Conservation (phyloP, 495 filamentous ascomycete genomes). For the Tuber magnatum region DNA sequence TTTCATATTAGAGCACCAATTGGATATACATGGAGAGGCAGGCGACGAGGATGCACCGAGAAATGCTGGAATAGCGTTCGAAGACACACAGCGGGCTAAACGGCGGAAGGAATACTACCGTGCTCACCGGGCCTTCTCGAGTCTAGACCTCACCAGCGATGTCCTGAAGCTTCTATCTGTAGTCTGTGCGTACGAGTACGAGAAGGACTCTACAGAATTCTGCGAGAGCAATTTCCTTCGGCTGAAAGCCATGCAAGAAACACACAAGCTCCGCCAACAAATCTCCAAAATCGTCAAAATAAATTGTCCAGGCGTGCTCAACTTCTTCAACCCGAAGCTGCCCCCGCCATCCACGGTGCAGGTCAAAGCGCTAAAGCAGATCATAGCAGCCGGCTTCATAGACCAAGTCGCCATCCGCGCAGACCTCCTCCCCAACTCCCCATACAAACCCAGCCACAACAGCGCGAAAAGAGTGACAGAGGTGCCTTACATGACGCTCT, state of each 20-base stretch:
- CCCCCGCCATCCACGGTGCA: constrained; percentile 64
- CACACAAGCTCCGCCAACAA: constrained; percentile 71
- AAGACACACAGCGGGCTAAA: constrained; percentile 56
- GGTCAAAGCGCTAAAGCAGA: constrained; percentile 76
- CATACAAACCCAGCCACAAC: constrained; percentile 62
- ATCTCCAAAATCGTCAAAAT: constrained; percentile 69
- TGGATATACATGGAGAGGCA: constrained; percentile 49
- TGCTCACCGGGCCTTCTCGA: constrained; percentile 70
- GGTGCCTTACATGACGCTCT: constrained; percentile 82
- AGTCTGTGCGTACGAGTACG: constrained; percentile 73
- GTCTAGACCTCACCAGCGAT: constrained; percentile 74
- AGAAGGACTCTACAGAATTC: constrained; percentile 59
- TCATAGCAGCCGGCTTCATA: constrained; percentile 86
- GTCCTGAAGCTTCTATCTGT: constrained; percentile 85
- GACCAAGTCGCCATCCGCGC: constrained; percentile 93
- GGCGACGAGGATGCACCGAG: constrained; percentile 45
- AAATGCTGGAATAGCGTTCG: constrained; percentile 58
- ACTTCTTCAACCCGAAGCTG: constrained; percentile 55
- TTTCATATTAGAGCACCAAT: constrained; percentile 77
- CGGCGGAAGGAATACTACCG: constrained; percentile 63
- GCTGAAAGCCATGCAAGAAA: constrained; percentile 77
- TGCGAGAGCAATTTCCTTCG: constrained; percentile 75
- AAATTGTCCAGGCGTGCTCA: constrained; percentile 63
- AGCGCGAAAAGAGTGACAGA: constrained; percentile 63
- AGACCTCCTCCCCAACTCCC: constrained; percentile 68